Base-by-base conservation (phyloP, 1,139 yeast species). In the Lodderomyces parapsilosis region DNA sequence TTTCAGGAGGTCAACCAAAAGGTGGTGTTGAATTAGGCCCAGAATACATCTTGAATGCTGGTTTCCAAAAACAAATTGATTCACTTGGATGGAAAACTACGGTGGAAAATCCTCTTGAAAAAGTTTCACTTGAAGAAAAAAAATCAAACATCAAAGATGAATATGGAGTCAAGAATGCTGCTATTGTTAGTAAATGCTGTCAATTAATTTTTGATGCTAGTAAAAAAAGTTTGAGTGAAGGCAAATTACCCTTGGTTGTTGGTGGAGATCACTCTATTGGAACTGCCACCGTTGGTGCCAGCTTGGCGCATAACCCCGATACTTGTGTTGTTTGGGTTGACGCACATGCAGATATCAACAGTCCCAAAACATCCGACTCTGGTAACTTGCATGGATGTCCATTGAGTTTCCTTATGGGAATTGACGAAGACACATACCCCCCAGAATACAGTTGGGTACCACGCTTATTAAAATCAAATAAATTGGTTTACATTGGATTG, bases 231-330 rank as follows among this genome's bases (percentile, higher is more conserved):
- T 78, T 86, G 11, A 56, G 63, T 18, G 57, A 62, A n/a, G 80
- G 78, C 14, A 69, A 76, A 35, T 73, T 93, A 49, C 94, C 96
- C 3, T 68, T 93, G 44, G 90, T 96, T 4, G 65, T 93, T 46
- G 99, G 99, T 43, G 99, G 99, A 43, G 99, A 93, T 66, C 99
- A 93, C 64, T 89, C 97, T 4, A 86, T 93, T 52, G 98, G 96
- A 43, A 89, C 93, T 57, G 96, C 96, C 40, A 90, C 98, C 6
- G 84, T 91, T 32, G 76, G 89, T 32, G 99, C 95, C 10, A 86
- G 91, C 38, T 75, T 89, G 54, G 79, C 79, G 24, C 78, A 81
- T 50, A 74, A 86, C 62, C 96, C 97, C 17, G 88, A 90, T 52
- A 90, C 96, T 23, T 89, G 96, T 58, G 76, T 93, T 39, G 63